These are phyloP conservation scores for Cornus controversa DNA, from an alignment of 148 eudicot species.

Conservation along the genomic window DNA sequence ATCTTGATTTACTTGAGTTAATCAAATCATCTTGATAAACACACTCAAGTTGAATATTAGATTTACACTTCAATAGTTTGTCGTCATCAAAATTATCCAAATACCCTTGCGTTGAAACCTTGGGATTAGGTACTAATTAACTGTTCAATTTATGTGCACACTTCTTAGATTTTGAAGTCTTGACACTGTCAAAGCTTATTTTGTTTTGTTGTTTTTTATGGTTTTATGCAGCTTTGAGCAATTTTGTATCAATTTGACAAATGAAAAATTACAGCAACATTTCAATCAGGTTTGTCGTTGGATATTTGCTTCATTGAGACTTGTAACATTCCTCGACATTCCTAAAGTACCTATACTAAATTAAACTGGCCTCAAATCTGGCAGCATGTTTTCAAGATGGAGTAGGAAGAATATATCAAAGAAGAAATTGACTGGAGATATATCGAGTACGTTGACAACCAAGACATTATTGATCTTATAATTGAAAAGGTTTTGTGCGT, in stretches of 20 bases:
- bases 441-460: slow-evolving; percentile 89
- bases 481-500: slow-evolving; percentile 68
- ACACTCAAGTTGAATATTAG: too few relatives aligned
- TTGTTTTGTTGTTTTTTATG: slow-evolving; percentile 13
- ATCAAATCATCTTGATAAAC: too few relatives aligned
- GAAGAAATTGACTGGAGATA: slow-evolving; percentile 99
- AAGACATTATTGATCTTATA: slow-evolving; percentile 96
- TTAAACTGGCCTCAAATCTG: slow-evolving; percentile 8
- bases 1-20: too few relatives aligned
- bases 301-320: not conserved
- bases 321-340: not conserved
- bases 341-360: not conserved
- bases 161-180: not conserved
- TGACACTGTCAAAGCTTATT: not conserved
- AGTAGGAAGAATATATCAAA: slow-evolving; percentile 96
- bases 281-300: slow-evolving; percentile 79
- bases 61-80: too few relatives aligned
- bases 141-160: not conserved
- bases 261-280: slow-evolving; percentile 98
- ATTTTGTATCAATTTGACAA: slow-evolving; percentile 94
- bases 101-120: too few relatives aligned
- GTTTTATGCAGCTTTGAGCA: slow-evolving; percentile 90
- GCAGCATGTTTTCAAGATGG: slow-evolving; percentile 99
- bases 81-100: too few relatives aligned
- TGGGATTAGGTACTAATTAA: not conserved